Evolutionary conservation across 768 basidiomycete genomes (phyloP), one percentile per base, ranked within the genome.

Genomic region (Leccinum subtestaceum): DNA sequence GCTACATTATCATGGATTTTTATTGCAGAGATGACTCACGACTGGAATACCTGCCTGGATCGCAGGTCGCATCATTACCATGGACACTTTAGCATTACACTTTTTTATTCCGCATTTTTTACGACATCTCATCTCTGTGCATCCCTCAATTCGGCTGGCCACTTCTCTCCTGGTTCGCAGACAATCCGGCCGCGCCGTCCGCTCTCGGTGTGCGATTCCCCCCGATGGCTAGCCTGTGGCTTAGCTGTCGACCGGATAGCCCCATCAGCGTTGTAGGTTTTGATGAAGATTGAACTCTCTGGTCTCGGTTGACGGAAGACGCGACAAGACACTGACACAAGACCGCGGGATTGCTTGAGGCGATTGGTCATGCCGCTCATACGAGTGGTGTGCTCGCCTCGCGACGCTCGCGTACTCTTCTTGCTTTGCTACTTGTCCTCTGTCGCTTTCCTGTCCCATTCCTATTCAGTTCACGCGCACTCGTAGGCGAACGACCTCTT

Each of bases 401-500:
- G 80, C 79, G 75, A 80, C 73, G 67, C 76, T 73, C 65, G 76
- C 76, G 87, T 77, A 75, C 68, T 67, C 77, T 62, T 76, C 78
- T 75, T 78, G 80, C 74, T 76, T 63, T 63, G 63, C 57, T 29
- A 75, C 74, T 71, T 71, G 69, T 63, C 78, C 75, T 75, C 61
- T 75, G 69, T 71, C 64, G 66, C 68, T 65, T 69, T 71, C 69
- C 70, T 64, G 71, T 81, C 80, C 84, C 80, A 70, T 60, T 78
- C 82, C 77, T 63, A 69, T 67, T 76, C 83, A 74, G 70, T 77
- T 82, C 85, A 77, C 74, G 67, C 69, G 67, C 72, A 80, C 82
- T 84, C 72, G 84, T 83, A 81, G 79, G 82, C 81, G 86, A 56
- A 87, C 86, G 87, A 88, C 86, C 88, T 83, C 88, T 89, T 90